Percentiles rank a stretch among this genome's conserved stretches.
These are phyloP conservation scores for Wallacemonas sp. DNA, from an alignment of 208 protist genomes.

Conservation along the genomic window DNA sequence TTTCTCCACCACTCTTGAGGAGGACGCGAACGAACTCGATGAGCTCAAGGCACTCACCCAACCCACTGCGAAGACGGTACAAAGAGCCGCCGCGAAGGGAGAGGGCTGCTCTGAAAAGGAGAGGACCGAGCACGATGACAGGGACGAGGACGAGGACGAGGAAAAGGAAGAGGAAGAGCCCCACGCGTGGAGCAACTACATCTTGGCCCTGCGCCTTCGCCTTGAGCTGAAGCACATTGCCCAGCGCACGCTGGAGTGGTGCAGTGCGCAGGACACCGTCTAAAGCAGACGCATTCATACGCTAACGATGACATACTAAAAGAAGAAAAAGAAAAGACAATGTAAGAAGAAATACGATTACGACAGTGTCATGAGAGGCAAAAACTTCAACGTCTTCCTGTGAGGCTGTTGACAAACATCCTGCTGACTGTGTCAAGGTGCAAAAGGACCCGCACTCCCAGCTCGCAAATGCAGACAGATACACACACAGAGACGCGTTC, in stretches of 20 bases:
- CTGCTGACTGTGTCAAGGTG: too few species aligned
- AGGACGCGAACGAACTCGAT: slow-evolving; percentile 51
- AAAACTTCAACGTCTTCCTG: too few species aligned
- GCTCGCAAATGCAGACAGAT: too few species aligned
- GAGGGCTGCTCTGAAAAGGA: not conserved
- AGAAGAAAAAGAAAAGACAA: too few species aligned
- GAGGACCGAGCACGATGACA: not conserved
- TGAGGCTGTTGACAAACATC: too few species aligned
- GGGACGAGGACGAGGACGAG: slow-evolving; percentile 8
- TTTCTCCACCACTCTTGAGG: slow-evolving; percentile 64
- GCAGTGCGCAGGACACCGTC: slow-evolving; percentile 16
- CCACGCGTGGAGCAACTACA: slow-evolving; percentile 32
- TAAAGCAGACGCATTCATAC: not conserved
- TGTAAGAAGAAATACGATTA: too few species aligned
- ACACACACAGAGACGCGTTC: too few species aligned
- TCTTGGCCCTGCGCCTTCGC: slow-evolving; percentile 58
- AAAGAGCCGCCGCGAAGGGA: not conserved
- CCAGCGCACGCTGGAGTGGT: slow-evolving; percentile 51
- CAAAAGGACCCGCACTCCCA: too few species aligned
- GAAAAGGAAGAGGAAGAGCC: slow-evolving; percentile 19
- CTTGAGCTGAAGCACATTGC: slow-evolving; percentile 79
- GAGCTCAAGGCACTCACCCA: slow-evolving; percentile 16
- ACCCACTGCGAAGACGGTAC: not conserved
- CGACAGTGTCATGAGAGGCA: too few species aligned
- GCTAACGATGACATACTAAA: too few species aligned